phyloP scores from a whole-genome alignment of 805 yeast genomes.

The Lipomyces mesembrius region DNA sequence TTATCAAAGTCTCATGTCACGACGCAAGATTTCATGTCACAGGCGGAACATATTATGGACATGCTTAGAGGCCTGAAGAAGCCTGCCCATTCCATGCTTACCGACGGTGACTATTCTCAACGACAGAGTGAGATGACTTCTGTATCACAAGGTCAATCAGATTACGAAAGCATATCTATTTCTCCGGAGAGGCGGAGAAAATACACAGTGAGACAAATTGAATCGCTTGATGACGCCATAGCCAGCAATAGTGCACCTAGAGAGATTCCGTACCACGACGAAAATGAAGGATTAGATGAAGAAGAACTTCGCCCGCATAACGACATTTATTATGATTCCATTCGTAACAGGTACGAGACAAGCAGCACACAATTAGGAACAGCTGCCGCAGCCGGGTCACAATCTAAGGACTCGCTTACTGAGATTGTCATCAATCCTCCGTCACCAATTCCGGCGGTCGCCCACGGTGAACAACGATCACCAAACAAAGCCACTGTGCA shows the following conservation, averaged over 20 bases:
- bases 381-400: conserved; percentile 7
- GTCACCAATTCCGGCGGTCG: background rate
- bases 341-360: conserved; percentile 32
- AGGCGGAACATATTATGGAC: conserved; percentile 42
- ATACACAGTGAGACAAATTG: background rate
- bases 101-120: conserved; percentile 30
- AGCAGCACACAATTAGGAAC: conserved; percentile 27
- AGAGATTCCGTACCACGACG: background rate
- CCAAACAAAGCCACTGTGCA: background rate
- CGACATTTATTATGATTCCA: conserved; percentile 29
- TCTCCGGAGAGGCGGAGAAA: background rate
- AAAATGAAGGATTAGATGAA: conserved; percentile 1
- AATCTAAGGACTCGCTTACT: conserved; percentile 22
- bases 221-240: background rate
- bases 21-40: conserved; percentile 40
- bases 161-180: background rate
- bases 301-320: conserved; percentile 10
- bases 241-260: background rate
- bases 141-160: background rate
- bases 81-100: conserved; percentile 12
- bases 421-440: conserved; percentile 23
- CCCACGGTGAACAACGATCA: background rate
- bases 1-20: conserved; percentile 16
- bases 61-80: conserved; percentile 30
- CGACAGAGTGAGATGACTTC: conserved; percentile 31